Evolutionary conservation across 2,329 filamentous ascomycete genomes (phyloP), one percentile per base, ranked within the genome.

Genomic region (Zymoseptoria ardabiliae): DNA sequence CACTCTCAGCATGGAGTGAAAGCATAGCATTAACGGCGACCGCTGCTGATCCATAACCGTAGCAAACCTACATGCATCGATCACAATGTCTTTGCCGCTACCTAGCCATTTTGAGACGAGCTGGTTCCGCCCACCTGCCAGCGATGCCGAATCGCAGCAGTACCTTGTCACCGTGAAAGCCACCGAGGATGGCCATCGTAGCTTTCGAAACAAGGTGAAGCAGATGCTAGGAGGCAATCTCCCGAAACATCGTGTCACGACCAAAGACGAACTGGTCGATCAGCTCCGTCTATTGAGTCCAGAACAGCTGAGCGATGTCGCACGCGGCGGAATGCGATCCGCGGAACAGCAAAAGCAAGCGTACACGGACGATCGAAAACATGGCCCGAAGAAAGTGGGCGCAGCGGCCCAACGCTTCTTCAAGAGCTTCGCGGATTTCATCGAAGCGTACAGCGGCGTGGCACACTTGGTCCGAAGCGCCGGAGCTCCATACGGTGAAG

Each of bases 381-480:
- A 45, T 17, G 35, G 35, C 2, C 17, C 35, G 2, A 45, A 45
- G 22, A 58, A 61, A 30, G 23, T 45, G 17, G 57, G 41, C 9
- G 51, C 53, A 28, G 57, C 19, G 10, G 20, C 54, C 8, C 59
- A 61, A 49, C 22, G 21, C 17, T 50, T 54, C 28, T 23, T 61
- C 19, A 30, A 17, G 8, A 53, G 50, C n/a, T 55, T 62, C n/a
- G 25, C 52, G 3, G 28, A 53, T 5, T 63, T 63, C 48, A 35
- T 63, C 20, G 58, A 58, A n/a, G 58, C 30, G 53, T 63, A 61
- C 48, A 56, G 55, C 20, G 61, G 61, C 23, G 28, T 63, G 17
- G 58, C 48, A 4, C 50, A 58, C 22, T 22, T 63, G 10, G 50
- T 56, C 28, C 53, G 57, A 48, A 53, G 53, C 10, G 58, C 61